phyloP scores from a whole-genome alignment of 192 early-diverging fungal species.

The Podila horticola region DNA sequence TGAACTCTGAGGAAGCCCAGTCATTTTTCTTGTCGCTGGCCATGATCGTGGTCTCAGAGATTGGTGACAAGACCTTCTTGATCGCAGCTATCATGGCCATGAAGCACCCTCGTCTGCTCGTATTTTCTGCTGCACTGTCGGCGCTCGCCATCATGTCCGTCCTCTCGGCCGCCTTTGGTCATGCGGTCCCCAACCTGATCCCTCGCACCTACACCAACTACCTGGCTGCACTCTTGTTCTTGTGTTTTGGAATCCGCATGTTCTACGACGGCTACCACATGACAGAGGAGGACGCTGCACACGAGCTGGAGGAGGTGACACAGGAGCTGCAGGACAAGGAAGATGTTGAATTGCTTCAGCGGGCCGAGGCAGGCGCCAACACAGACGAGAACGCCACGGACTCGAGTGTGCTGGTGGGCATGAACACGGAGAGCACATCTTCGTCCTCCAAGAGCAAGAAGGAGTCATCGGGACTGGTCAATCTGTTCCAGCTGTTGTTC shows the following conservation, averaged over 20 bases:
- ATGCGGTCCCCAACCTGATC: constrained; percentile 88
- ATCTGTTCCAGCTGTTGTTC: constrained; percentile 80
- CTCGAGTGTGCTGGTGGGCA: constrained; percentile 18
- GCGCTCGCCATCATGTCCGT: constrained; percentile 95
- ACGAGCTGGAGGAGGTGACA: constrained; percentile 94
- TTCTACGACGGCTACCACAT: constrained; percentile 85
- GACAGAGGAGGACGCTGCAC: constrained; percentile 86
- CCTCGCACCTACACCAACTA: constrained; percentile 89
- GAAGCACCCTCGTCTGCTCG: constrained; percentile 90
- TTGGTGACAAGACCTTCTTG: constrained; percentile 99
- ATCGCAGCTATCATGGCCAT: constrained; percentile 99
- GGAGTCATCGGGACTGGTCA: constrained; percentile 65
- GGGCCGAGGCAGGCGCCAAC: constrained; percentile 66
- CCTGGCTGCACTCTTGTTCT: constrained; percentile 85
- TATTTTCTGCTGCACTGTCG: constrained; percentile 90
- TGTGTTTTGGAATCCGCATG: constrained; percentile 95
- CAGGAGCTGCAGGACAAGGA: constrained; percentile 87
- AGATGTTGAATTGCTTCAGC: constrained; percentile 61
- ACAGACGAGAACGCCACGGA: constrained; percentile 30
- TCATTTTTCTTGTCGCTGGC: constrained; percentile 73
- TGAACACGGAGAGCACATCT: background rate
- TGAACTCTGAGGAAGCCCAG: constrained; percentile 45
- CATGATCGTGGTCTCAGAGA: constrained; percentile 96
- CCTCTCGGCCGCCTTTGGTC: constrained; percentile 93
- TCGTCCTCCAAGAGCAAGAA: constrained; percentile 38